Percentiles rank a stretch among this genome's conserved stretches.
phyloP scores from a whole-genome alignment of 2,329 filamentous ascomycete genomes.

The Hansfordia pulvinata region DNA sequence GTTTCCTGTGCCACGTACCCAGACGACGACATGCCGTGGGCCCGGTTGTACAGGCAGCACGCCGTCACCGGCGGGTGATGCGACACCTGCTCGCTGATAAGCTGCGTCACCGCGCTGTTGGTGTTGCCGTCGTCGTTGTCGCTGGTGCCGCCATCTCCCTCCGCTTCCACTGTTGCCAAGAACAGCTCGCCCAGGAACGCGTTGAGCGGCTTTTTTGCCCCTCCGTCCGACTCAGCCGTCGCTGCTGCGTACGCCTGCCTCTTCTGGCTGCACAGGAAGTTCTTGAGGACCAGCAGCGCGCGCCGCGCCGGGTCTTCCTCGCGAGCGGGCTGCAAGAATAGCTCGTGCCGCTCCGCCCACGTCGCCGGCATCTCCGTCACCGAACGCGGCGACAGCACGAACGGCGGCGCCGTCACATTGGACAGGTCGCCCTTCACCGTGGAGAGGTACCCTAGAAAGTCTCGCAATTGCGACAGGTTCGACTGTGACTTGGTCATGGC shows the following conservation, averaged over 20 bases:
- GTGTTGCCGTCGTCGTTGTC: slow-evolving; percentile 3
- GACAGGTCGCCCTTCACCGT: slow-evolving; percentile 42
- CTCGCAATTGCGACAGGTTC: slow-evolving; percentile 15
- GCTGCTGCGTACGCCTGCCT: slow-evolving; percentile 25
- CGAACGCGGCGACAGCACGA: slow-evolving; percentile 38
- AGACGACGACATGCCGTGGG: slow-evolving; percentile 10
- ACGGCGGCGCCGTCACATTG: slow-evolving; percentile 40
- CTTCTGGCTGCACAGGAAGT: slow-evolving; percentile 29
- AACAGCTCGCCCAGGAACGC: slow-evolving; percentile 34
- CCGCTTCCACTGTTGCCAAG: slow-evolving; percentile 12
- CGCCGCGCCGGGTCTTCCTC: slow-evolving; percentile 23
- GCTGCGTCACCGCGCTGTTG: slow-evolving; percentile 11
- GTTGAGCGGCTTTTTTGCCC: slow-evolving; percentile 35
- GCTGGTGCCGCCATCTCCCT: neutral
- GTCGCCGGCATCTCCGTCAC: slow-evolving; percentile 42
- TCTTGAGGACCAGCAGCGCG: slow-evolving; percentile 30
- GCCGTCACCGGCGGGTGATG: slow-evolving; percentile 17
- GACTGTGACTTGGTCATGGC: slow-evolving; percentile 9
- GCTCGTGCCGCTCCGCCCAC: slow-evolving; percentile 38
- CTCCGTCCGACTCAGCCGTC: slow-evolving; percentile 17
- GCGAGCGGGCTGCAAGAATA: slow-evolving; percentile 28
- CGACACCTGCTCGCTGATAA: slow-evolving; percentile 14
- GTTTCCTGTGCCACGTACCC: slow-evolving; percentile 14
- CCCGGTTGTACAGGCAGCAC: slow-evolving; percentile 10
- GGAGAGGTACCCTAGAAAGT: slow-evolving; percentile 28